Conservation (phyloP, 116 monocot species). For the Posidonia oceanica region DNA sequence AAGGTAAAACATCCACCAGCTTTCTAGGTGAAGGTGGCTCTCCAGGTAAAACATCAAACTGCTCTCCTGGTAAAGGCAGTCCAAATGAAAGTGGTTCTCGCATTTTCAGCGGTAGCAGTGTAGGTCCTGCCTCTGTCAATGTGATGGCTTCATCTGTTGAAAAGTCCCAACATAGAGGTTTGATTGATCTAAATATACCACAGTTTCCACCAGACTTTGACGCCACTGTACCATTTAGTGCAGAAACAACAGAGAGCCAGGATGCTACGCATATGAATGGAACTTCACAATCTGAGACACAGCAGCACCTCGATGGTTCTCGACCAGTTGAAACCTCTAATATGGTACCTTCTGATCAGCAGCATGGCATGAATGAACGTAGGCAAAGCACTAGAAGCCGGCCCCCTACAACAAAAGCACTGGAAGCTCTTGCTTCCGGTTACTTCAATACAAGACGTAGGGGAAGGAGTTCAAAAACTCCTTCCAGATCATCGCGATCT, state of each 20-base stretch:
- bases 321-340: background rate
- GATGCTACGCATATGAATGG: background rate
- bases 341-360: slow-evolving; percentile 1
- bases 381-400: slow-evolving; percentile 62
- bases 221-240: background rate
- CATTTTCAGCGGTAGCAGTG: background rate
- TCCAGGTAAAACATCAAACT: too few species aligned
- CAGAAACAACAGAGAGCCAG: slow-evolving; percentile 2
- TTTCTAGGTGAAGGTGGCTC: background rate
- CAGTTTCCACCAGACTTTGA: slow-evolving; percentile 17
- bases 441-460: slow-evolving; percentile 34
- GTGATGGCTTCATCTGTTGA: slow-evolving; percentile 5
- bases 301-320: background rate
- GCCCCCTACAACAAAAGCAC: slow-evolving; percentile 40
- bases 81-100: slow-evolving; percentile 5
- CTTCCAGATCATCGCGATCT: slow-evolving; percentile 9
- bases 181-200: slow-evolving; percentile 29
- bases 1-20: background rate
- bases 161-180: slow-evolving; percentile 6
- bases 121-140: background rate
- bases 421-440: slow-evolving; percentile 68
- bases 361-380: slow-evolving; percentile 14
- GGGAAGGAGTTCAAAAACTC: slow-evolving; percentile 7
- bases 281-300: background rate
- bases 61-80: slow-evolving; percentile 1